These are phyloP conservation scores for Calonectria leucothoes DNA, from an alignment of 2,329 filamentous ascomycete genomes.

Conservation along the genomic window DNA sequence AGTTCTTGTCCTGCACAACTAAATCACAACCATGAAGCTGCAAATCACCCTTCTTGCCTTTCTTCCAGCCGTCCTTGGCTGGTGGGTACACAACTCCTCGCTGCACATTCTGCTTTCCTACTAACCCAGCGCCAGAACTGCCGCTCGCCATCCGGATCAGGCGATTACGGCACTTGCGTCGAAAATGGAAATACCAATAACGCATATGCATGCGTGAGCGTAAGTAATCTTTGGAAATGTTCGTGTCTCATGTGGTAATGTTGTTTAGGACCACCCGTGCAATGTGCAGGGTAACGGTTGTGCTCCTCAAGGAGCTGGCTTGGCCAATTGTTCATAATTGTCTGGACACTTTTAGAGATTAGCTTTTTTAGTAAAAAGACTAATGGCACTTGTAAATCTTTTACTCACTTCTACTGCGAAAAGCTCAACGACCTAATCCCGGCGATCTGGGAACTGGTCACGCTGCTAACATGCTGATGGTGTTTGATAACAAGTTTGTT, in stretches of 20 bases:
- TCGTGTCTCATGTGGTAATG: not conserved
- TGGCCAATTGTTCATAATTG: not conserved
- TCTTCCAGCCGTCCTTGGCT: not conserved
- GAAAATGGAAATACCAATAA: not conserved
- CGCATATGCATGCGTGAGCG: not conserved
- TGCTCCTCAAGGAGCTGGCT: not conserved
- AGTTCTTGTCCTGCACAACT: too few relatives aligned
- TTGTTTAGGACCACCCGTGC: not conserved
- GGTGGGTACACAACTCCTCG: not conserved
- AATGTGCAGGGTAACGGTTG: not conserved
- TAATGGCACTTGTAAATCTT: too few relatives aligned
- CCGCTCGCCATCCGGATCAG: not conserved
- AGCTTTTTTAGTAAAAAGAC: not conserved
- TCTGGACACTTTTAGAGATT: not conserved
- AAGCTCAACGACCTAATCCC: too few relatives aligned
- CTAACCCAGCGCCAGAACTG: not conserved
- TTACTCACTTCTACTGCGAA: too few relatives aligned
- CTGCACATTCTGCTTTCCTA: too few relatives aligned
- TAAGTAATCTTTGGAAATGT: not conserved
- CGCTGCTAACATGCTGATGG: too few relatives aligned
- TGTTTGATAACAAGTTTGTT: too few relatives aligned
- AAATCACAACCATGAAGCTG: not conserved
- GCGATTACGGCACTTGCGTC: not conserved
- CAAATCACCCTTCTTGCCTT: not conserved
- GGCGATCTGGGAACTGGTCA: too few relatives aligned